Conservation (phyloP, 805 yeast species). For the Kodamaea sagamina region DNA sequence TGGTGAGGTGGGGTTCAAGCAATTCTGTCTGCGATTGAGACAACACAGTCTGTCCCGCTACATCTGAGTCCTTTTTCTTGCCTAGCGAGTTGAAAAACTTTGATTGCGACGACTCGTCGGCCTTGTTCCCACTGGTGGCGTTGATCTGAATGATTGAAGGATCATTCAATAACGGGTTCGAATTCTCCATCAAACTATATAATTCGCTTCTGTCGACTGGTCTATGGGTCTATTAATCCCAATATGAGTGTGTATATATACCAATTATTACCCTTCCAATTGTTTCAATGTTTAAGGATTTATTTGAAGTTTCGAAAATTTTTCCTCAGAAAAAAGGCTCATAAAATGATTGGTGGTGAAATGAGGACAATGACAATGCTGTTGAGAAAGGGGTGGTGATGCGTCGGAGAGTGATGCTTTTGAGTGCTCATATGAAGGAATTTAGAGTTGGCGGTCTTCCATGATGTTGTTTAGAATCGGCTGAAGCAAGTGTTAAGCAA, state of each 20-base stretch:
- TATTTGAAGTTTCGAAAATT: slow-evolving; percentile 9
- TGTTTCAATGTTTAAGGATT: neutral
- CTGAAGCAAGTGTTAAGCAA: no score
- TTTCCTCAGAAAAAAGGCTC: slow-evolving; percentile 6
- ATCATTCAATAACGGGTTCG: slow-evolving; percentile 29
- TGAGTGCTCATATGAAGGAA: no score
- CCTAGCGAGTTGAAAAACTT: slow-evolving; percentile 8
- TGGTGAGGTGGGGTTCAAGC: neutral
- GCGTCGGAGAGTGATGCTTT: no score
- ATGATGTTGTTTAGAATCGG: no score
- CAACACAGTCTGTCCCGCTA: no score
- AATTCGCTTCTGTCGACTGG: neutral
- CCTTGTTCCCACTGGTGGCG: neutral
- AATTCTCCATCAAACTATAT: neutral
- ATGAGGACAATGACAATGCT: slow-evolving; percentile 1
- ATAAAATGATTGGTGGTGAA: neutral
- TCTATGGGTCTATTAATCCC: neutral
- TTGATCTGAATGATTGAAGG: slow-evolving; percentile 31
- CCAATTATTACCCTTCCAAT: neutral
- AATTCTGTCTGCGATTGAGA: neutral
- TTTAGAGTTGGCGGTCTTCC: no score
- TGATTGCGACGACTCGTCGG: slow-evolving; percentile 7
- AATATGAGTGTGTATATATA: neutral
- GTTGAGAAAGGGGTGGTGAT: neutral
- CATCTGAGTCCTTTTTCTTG: neutral